These are phyloP conservation scores for Pseudogymnoascus sp. DNA, from an alignment of 2,329 filamentous ascomycete species.

Conservation along the genomic window DNA sequence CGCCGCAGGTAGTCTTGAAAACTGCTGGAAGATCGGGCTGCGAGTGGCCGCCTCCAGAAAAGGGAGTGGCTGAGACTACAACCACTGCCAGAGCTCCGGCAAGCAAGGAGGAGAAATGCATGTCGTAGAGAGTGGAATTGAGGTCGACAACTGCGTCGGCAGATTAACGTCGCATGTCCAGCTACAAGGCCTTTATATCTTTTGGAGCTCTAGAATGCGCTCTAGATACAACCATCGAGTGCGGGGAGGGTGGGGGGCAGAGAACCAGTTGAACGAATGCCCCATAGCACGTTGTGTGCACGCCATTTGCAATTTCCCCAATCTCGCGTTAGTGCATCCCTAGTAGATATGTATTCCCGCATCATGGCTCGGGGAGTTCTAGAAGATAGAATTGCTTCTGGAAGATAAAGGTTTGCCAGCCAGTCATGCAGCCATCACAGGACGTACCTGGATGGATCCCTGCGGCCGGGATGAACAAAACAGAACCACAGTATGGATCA, in stretches of 20 bases:
- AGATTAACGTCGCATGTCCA: neutral
- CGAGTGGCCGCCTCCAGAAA: neutral
- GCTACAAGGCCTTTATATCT: neutral
- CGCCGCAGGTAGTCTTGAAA: constrained; percentile 45
- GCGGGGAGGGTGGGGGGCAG: neutral
- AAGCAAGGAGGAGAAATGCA: neutral
- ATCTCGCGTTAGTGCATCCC: neutral
- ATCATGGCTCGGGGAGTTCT: neutral
- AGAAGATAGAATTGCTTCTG: neutral
- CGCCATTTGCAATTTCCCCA: neutral
- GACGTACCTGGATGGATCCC: neutral
- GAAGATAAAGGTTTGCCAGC: neutral
- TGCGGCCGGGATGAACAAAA: neutral
- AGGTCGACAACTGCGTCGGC: neutral
- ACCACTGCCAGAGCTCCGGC: neutral
- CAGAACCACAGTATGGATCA: neutral
- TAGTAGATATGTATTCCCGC: neutral
- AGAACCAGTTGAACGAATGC: neutral
- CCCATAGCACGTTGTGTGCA: neutral
- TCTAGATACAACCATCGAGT: neutral
- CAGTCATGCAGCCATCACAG: neutral
- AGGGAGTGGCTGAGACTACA: neutral
- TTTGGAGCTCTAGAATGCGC: neutral
- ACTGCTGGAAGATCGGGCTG: neutral
- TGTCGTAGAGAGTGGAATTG: neutral